Evolutionary conservation across 768 basidiomycete species (phyloP).

Genomic region (Hericium erinaceus): DNA sequence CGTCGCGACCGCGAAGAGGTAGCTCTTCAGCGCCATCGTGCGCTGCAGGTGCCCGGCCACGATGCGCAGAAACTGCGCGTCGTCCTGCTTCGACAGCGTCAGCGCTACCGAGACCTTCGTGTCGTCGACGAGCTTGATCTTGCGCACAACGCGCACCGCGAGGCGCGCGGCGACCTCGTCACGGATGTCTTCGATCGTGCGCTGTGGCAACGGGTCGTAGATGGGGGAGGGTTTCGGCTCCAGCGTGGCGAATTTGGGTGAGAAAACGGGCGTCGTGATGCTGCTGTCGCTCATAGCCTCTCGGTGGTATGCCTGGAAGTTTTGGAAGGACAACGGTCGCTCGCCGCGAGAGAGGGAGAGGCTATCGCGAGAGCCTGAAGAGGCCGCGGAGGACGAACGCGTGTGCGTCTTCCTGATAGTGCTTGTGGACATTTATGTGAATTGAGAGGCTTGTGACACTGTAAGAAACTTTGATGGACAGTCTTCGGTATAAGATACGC

Average conservation of each 20-base stretch:
- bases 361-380: conserved; percentile 11
- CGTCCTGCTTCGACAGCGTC: conserved; percentile 48
- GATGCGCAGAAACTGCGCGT: conserved; percentile 45
- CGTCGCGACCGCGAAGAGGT: conserved; percentile 49
- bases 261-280: conserved; percentile 11
- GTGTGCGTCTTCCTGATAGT: neutral
- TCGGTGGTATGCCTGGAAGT: conserved; percentile 4
- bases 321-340: neutral
- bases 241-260: neutral
- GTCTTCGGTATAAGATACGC: too few species aligned
- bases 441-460: too few species aligned
- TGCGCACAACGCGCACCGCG: conserved; percentile 43
- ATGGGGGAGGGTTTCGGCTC: neutral
- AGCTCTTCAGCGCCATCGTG: conserved; percentile 25
- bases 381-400: conserved; percentile 1
- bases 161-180: conserved; percentile 50
- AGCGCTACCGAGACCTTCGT: conserved; percentile 50
- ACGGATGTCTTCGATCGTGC: conserved; percentile 52
- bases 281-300: conserved; percentile 1
- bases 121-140: conserved; percentile 41
- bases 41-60: conserved; percentile 41
- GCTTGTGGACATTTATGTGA: neutral
- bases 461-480: too few species aligned
- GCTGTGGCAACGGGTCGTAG: conserved; percentile 10
- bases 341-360: neutral